phyloP scores from a whole-genome alignment of 768 basidiomycete species.

The Lactifluus echinatus region DNA sequence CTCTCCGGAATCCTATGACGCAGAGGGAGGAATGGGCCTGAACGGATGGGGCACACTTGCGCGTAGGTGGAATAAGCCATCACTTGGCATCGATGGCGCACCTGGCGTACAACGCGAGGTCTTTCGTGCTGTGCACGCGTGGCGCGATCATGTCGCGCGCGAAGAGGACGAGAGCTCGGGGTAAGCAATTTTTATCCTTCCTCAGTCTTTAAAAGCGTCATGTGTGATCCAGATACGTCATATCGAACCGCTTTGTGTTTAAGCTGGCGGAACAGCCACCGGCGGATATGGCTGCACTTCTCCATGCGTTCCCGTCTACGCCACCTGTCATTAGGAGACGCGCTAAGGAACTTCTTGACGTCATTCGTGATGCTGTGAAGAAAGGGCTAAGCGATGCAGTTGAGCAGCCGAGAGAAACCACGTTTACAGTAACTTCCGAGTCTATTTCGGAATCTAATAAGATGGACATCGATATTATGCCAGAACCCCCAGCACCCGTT shows the following conservation, averaged over 20 bases:
- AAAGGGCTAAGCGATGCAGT: slow-evolving; percentile 8
- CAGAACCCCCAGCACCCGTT: background rate
- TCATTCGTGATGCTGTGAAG: slow-evolving; percentile 46
- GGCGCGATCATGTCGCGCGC: slow-evolving; percentile 73
- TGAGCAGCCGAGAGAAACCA: background rate
- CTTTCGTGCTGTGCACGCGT: slow-evolving; percentile 65
- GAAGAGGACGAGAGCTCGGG: slow-evolving; percentile 81
- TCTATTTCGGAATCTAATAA: background rate
- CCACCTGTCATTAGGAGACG: slow-evolving; percentile 57
- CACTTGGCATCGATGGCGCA: slow-evolving; percentile 32
- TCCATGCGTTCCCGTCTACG: slow-evolving; percentile 49
- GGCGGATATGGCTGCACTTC: slow-evolving; percentile 50
- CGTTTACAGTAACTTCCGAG: background rate
- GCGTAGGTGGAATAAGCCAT: slow-evolving; percentile 73
- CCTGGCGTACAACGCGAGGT: slow-evolving; percentile 47
- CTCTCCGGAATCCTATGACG: slow-evolving; percentile 62
- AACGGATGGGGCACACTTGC: slow-evolving; percentile 74
- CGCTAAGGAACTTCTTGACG: slow-evolving; percentile 53
- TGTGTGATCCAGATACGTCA: slow-evolving; percentile 45
- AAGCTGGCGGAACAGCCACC: slow-evolving; percentile 65
- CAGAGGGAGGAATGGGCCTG: slow-evolving; percentile 49
- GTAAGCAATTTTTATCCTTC: slow-evolving; percentile 32
- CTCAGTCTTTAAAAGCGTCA: background rate
- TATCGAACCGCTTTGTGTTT: slow-evolving; percentile 70
- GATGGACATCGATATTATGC: slow-evolving; percentile 5